Evolutionary conservation across 805 yeast species (phyloP), one percentile per base, ranked within the genome.

Genomic region (Candida jianshihensis): DNA sequence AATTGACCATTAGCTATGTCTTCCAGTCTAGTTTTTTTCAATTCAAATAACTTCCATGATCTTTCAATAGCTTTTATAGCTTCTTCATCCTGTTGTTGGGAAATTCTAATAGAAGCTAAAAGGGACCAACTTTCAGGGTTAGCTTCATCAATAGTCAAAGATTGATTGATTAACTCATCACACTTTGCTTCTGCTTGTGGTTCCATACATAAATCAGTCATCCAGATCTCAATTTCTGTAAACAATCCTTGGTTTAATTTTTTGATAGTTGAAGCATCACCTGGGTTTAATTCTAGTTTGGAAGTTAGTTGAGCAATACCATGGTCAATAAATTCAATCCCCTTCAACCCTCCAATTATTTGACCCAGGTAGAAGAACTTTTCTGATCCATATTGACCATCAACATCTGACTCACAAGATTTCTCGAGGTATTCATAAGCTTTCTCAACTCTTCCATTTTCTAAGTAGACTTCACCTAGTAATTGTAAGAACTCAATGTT

Each of bases 141-240:
- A 4, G 55, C 51, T 17, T 65, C 64, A 43, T 81, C 82, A 24
- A 84, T 59, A 35, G 72, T 60, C 51, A 86, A 59, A 1, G 94
- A 77, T 46, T 72, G 73, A 10, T 71, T 59, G 37, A 89, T 80
- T 45, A 85, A 66, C 37, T 68, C 68, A 48, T 88, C 83, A 61
- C 97, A 92, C 56, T 76, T 71, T 8, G 57, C 17, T 60, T 92
- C 97, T 2, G 97, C 97, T 46, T 81, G 78, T 3, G 77, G 77
- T 51, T 86, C 95, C 96, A 89, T 87, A 64, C 97, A 89, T 44
- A 89, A 65, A 64, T 90, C 97, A 1, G 97, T 90, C 97, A 88
- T 86, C 96, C 96, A 89, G 39, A 86, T 82, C 60, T 90, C 98
- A 51, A 92, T 83, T 64, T 81, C 72, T 6, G 96, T 80, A 47